Percentiles rank a stretch among this genome's conserved stretches.
These are phyloP conservation scores for Escovopsis sp. DNA, from an alignment of 2,329 filamentous ascomycete genomes.

Conservation along the genomic window DNA sequence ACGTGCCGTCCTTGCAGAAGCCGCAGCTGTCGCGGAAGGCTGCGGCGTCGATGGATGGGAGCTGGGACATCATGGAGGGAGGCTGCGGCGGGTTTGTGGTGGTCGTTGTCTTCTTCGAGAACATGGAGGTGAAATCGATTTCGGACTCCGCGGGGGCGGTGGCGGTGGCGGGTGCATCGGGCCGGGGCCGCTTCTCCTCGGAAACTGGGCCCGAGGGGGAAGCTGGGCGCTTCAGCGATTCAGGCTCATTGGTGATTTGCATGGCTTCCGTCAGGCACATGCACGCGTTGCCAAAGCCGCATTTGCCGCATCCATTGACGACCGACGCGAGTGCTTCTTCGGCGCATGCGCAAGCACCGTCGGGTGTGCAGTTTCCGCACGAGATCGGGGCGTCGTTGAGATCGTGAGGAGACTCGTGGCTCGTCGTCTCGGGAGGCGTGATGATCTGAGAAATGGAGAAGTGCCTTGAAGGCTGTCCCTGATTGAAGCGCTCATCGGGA, in stretches of 20 bases:
- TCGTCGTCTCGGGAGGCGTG: constrained; percentile 33
- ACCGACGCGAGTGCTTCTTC: constrained; percentile 42
- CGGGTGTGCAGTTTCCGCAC: constrained; percentile 42
- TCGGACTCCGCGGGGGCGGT: constrained; percentile 48
- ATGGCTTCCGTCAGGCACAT: constrained; percentile 50
- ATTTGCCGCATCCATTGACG: constrained; percentile 48
- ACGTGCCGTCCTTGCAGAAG: constrained; percentile 70
- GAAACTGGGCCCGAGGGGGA: constrained; percentile 29
- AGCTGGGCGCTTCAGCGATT: constrained; percentile 33
- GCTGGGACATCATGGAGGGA: constrained; percentile 16
- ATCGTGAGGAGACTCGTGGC: constrained; percentile 14
- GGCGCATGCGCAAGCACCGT: constrained; percentile 41
- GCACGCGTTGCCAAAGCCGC: constrained; percentile 47
- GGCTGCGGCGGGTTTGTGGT: constrained; percentile 8
- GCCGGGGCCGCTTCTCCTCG: constrained; percentile 41
- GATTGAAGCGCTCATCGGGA: constrained; percentile 12
- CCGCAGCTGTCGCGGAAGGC: constrained; percentile 56
- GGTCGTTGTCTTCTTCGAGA: constrained; percentile 32
- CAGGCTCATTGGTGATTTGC: constrained; percentile 23
- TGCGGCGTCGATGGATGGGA: constrained; percentile 19
- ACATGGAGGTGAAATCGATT: constrained; percentile 59
- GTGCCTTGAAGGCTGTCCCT: constrained; percentile 18
- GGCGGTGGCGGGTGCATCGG: constrained; percentile 35
- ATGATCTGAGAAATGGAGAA: constrained; percentile 45
- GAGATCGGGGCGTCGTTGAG: constrained; percentile 23